phyloP scores from a whole-genome alignment of 2,329 filamentous ascomycete genomes.

The Raffaelea deltoideospora region DNA sequence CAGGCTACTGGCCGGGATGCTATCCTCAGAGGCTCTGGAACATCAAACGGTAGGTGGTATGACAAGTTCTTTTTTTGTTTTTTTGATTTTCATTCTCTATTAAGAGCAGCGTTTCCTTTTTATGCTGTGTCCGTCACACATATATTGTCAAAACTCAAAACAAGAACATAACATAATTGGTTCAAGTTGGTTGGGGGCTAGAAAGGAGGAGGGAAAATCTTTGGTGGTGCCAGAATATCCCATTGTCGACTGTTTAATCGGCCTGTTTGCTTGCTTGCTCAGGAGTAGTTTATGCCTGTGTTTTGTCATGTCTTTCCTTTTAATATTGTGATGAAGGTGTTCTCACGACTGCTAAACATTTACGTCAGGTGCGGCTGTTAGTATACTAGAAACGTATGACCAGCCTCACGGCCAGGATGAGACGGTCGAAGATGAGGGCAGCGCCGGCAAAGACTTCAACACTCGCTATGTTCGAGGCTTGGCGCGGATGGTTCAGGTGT shows the following conservation, averaged over 20 bases:
- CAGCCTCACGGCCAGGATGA: constrained; percentile 32
- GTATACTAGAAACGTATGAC: constrained; percentile 75
- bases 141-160: too few relatives aligned
- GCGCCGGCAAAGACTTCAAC: constrained; percentile 13
- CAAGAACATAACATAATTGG: too few relatives aligned
- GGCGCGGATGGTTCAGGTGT: constrained; percentile 86
- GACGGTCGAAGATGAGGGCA: constrained; percentile 8
- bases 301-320: not conserved
- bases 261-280: not conserved
- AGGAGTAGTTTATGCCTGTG: too few relatives aligned
- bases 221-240: too few relatives aligned
- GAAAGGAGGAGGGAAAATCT: too few relatives aligned
- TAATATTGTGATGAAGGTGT: not conserved
- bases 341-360: not conserved
- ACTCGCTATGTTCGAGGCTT: constrained; percentile 67
- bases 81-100: not conserved
- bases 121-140: too few relatives aligned
- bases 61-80: not conserved
- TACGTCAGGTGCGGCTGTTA: constrained; percentile 60
- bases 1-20: constrained; percentile 85
- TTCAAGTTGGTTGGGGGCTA: too few relatives aligned
- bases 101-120: too few relatives aligned
- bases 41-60: constrained; percentile 56
- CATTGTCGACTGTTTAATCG: too few relatives aligned
- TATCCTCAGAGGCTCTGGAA: constrained; percentile 79